These are phyloP conservation scores for Mariannaea sp. DNA, from an alignment of 2,329 filamentous ascomycete species.

Conservation along the genomic window DNA sequence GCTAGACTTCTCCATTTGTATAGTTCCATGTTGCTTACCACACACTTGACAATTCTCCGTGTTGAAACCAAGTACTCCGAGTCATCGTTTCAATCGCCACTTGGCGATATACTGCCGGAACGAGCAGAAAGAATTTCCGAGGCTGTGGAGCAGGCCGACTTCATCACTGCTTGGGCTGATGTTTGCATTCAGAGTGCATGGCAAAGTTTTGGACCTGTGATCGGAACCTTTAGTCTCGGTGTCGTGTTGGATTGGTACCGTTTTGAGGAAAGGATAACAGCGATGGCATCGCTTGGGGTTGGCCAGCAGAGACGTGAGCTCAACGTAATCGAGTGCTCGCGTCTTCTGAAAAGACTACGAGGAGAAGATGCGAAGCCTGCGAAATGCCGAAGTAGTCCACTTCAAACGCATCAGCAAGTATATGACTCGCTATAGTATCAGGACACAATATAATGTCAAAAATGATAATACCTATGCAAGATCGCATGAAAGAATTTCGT, in stretches of 20 bases:
- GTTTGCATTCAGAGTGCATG: slow-evolving; percentile 2
- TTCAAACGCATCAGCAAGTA: no score
- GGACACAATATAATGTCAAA: no score
- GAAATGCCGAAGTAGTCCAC: no score
- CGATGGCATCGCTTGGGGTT: not conserved
- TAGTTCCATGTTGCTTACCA: not conserved
- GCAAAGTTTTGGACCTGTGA: slow-evolving; percentile 5
- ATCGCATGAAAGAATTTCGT: no score
- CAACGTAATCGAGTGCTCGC: not conserved
- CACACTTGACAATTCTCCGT: not conserved
- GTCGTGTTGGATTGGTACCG: slow-evolving; percentile 4
- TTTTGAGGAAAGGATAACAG: not conserved
- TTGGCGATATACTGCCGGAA: not conserved
- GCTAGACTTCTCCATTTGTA: not conserved
- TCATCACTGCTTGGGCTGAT: not conserved
- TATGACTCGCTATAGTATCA: no score
- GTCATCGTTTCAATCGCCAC: not conserved
- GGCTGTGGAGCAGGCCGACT: not conserved
- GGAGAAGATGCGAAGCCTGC: no score
- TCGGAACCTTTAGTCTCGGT: not conserved
- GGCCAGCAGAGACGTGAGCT: not conserved
- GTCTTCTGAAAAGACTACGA: not conserved
- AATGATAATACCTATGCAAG: no score
- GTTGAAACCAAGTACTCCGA: not conserved
- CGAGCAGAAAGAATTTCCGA: not conserved